Base-by-base conservation (phyloP, 345 rosid genomes). In the Geranium brycei region DNA sequence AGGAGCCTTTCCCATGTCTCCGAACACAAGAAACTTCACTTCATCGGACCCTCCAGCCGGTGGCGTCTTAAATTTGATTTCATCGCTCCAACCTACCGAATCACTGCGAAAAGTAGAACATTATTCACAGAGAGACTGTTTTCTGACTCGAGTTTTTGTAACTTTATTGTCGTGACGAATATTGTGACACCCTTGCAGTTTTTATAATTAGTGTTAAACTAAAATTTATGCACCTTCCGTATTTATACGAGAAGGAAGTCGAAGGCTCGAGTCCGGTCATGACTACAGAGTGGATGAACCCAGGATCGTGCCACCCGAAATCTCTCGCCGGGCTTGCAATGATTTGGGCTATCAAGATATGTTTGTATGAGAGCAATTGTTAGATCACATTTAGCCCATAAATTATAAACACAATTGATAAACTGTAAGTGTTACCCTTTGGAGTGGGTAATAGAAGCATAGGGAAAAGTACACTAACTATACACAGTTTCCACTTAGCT, bases 221-320 rank as follows among this genome's bases (percentile, higher is more conserved):
- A 35, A 35, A 7, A 35, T 19, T 30, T 51, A n/a, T 31, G 5
- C 73, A 82, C 92, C 92, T 82, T 70, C 93, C 93, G 41, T 82
- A 87, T 87, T 64, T 84, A 77, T 78, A 84, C 41, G 77, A 66
- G 76, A 66, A 81, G 14, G 61, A 61, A 47, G 60, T 67, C 15
- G 86, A 79, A 64, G 89, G 86, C 51, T 58, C 64, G 38, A 87
- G 71, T 67, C 93, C 93, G 60, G 78, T 70, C 83, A 84, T 78
- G n/a, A 84, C 75, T 32, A 87, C 85, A 2, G 93, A 75, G 63
- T 87, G 93, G 30, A 84, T 79, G 76, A 60, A 84, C 3, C 93
- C 93, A 5, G 93, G 93, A 23, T 84, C 85, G 66, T 87, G 93
- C 93, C 93, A 87, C 40, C 93, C 93, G 17, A 87, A 87, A 67